Conservation (phyloP, 164 flowering plant genomes). For the Vitis rotundifolia region DNA sequence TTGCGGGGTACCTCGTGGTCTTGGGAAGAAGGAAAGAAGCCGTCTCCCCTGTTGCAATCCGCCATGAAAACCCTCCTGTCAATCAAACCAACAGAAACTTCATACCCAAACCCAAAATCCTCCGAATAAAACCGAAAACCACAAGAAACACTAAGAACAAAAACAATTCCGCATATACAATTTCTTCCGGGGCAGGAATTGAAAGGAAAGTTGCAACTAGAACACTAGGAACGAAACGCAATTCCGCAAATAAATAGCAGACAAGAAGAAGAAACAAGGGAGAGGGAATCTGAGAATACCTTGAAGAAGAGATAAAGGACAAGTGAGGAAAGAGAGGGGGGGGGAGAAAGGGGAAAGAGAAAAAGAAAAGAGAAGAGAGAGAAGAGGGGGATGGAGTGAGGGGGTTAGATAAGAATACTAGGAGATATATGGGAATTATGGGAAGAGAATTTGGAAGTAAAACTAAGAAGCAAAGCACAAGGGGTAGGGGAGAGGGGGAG, state of each 20-base stretch:
- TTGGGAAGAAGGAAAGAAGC: slow-evolving; percentile 29
- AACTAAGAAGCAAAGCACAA: not conserved
- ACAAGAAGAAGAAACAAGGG: slow-evolving; percentile 2
- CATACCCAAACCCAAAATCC: not conserved
- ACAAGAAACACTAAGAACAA: not conserved
- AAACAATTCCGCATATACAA: too few relatives aligned
- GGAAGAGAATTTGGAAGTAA: not conserved
- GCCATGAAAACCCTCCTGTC: slow-evolving; percentile 32
- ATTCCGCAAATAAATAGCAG: not conserved
- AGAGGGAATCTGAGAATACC: slow-evolving; percentile 29
- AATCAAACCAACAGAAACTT: too few relatives aligned
- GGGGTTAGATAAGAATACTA: slow-evolving; percentile 26
- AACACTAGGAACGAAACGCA: not conserved
- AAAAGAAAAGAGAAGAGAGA: not conserved
- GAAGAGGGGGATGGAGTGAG: slow-evolving; percentile 19
- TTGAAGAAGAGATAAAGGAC: slow-evolving; percentile 27
- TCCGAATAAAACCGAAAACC: not conserved
- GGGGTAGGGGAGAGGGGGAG: not conserved
- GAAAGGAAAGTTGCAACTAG: not conserved
- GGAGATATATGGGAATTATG: not conserved
- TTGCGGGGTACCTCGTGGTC: slow-evolving; percentile 27
- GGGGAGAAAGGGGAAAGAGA: slow-evolving; percentile 1
- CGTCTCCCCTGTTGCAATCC: slow-evolving; percentile 32
- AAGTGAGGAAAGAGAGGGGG: slow-evolving; percentile 18
- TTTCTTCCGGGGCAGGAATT: not conserved